phyloP scores from a whole-genome alignment of 805 yeast species.

The Metschnikowia matae region DNA sequence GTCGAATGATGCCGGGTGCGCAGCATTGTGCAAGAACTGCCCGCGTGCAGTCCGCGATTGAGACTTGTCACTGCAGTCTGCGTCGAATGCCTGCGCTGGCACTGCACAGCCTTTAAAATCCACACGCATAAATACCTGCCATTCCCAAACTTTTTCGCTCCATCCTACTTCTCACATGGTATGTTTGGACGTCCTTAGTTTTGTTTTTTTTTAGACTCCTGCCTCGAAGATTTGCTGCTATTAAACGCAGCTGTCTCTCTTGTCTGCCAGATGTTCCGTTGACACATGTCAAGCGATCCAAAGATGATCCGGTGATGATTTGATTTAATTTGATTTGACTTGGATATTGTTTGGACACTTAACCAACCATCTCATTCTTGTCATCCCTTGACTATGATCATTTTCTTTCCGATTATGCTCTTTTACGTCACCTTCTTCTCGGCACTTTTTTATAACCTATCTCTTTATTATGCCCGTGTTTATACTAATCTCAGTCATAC shows the following conservation, averaged over 20 bases:
- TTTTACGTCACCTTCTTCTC: background rate
- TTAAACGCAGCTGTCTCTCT: too few species aligned
- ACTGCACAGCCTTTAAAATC: slow-evolving; percentile 1
- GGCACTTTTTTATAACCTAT: background rate
- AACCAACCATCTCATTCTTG: too few species aligned
- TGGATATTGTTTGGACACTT: too few species aligned
- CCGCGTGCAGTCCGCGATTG: background rate
- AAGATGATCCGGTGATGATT: background rate
- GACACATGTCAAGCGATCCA: too few species aligned
- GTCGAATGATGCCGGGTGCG: background rate
- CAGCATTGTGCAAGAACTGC: background rate
- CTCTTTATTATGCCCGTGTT: background rate
- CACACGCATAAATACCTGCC: slow-evolving; percentile 2
- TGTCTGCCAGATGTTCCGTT: too few species aligned
- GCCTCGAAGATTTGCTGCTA: too few species aligned
- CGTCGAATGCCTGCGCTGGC: slow-evolving; percentile 1
- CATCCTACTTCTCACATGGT: background rate
- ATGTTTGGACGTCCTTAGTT: background rate
- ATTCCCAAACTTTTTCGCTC: background rate
- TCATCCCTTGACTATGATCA: too few species aligned
- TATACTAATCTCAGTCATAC: slow-evolving; percentile 12
- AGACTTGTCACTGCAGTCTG: background rate
- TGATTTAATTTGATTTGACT: background rate
- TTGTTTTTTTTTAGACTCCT: too few species aligned
- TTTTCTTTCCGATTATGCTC: background rate